phyloP scores from a whole-genome alignment of 2,329 filamentous ascomycete species.

The Neonectria faginata region DNA sequence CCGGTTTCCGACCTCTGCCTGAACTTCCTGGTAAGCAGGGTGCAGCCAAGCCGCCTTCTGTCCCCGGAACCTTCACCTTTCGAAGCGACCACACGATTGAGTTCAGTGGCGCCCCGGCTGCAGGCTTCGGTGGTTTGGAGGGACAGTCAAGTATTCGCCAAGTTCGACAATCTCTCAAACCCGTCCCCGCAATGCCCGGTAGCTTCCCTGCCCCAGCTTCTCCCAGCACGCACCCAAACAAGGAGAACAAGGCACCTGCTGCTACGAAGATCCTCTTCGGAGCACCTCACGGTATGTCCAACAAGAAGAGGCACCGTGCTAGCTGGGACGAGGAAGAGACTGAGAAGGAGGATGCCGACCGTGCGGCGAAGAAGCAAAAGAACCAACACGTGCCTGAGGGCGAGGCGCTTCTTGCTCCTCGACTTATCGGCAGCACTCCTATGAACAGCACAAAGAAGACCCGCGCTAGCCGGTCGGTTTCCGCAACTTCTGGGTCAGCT shows the following conservation, averaged over 20 bases:
- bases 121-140: constrained; percentile 67
- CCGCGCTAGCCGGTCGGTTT: constrained; percentile 41
- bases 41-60: constrained; percentile 52
- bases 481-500: constrained; percentile 44
- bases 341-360: constrained; percentile 59
- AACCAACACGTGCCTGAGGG: constrained; percentile 62
- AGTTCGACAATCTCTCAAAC: constrained; percentile 64
- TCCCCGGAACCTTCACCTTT: constrained; percentile 72
- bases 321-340: constrained; percentile 68
- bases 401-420: constrained; percentile 64
- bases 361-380: constrained; percentile 70
- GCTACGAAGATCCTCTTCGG: constrained; percentile 54
- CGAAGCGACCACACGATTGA: constrained; percentile 73
- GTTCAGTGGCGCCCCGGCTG: constrained; percentile 61
- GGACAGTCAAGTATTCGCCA: constrained; percentile 72
- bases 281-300: constrained; percentile 71
- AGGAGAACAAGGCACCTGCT: constrained; percentile 65
- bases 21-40: constrained; percentile 40
- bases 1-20: constrained; percentile 53
- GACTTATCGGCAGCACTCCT: constrained; percentile 55
- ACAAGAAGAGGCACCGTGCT: constrained; percentile 74
- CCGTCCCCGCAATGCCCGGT: constrained; percentile 63
- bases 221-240: constrained; percentile 57
- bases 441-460: constrained; percentile 52
- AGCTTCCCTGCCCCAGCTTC: constrained; percentile 60